Percentiles rank a stretch among this genome's conserved stretches.
phyloP scores from a whole-genome alignment of 768 basidiomycete species.

The Fomitopsis serialis region DNA sequence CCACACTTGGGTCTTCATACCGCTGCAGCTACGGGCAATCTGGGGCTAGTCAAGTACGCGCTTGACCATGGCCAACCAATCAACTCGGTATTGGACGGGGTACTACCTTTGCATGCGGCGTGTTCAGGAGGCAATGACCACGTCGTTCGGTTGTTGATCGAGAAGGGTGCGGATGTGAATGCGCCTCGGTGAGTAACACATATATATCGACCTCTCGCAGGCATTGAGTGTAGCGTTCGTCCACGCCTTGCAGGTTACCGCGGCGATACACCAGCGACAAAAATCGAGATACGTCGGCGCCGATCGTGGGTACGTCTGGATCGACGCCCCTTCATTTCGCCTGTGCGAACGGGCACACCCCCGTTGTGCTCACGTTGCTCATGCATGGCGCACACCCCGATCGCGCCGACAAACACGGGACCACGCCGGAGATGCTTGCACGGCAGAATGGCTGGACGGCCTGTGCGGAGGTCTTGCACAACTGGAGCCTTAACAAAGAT shows the following conservation, averaged over 20 bases:
- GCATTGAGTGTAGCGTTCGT: background rate
- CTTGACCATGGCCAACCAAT: constrained; percentile 92
- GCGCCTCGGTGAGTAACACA: constrained; percentile 65
- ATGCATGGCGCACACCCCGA: constrained; percentile 79
- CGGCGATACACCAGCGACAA: constrained; percentile 70
- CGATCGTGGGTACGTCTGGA: constrained; percentile 79
- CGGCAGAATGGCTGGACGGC: constrained; percentile 74
- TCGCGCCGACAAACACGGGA: constrained; percentile 84
- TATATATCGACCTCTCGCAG: background rate
- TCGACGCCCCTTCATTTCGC: constrained; percentile 96
- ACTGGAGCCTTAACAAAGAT: constrained; percentile 62
- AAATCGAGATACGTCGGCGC: constrained; percentile 57
- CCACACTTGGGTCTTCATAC: constrained; percentile 74
- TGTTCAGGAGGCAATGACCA: constrained; percentile 85
- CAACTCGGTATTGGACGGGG: constrained; percentile 93
- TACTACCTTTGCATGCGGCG: constrained; percentile 95
- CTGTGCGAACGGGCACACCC: constrained; percentile 86
- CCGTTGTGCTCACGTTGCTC: constrained; percentile 74
- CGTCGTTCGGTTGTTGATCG: constrained; percentile 85
- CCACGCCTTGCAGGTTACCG: constrained; percentile 44
- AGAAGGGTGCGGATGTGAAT: constrained; percentile 96
- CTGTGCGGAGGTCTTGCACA: constrained; percentile 66
- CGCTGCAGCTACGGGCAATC: constrained; percentile 79
- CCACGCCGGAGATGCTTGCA: constrained; percentile 83
- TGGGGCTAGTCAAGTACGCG: constrained; percentile 91